These are phyloP conservation scores for Xylaria sp. DNA, from an alignment of 2,329 filamentous ascomycete species.

Conservation along the genomic window DNA sequence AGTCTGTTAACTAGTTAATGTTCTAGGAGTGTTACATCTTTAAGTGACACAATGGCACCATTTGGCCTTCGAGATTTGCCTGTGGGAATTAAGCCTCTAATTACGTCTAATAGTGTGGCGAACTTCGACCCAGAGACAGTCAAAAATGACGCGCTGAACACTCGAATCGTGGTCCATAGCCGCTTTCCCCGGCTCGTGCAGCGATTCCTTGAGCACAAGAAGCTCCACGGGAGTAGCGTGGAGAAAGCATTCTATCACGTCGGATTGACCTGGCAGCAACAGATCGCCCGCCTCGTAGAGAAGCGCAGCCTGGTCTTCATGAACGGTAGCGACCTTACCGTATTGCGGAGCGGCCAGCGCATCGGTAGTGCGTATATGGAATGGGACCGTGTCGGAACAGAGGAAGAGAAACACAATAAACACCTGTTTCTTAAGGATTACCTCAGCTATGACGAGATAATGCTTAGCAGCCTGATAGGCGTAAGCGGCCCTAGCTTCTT, in stretches of 20 bases:
- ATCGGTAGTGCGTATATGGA: slow-evolving; percentile 26
- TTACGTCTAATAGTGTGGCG: slow-evolving; percentile 44
- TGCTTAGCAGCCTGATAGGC: slow-evolving; percentile 49
- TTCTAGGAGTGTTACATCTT: too few relatives aligned
- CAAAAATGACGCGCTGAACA: slow-evolving; percentile 41
- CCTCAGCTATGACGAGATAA: slow-evolving; percentile 52
- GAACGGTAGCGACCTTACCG: slow-evolving; percentile 40
- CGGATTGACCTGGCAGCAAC: slow-evolving; percentile 43
- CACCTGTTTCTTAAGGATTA: slow-evolving; percentile 43
- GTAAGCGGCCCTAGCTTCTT: slow-evolving; percentile 50
- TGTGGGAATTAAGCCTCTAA: slow-evolving; percentile 28
- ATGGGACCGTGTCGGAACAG: slow-evolving; percentile 48
- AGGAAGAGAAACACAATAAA: slow-evolving; percentile 35
- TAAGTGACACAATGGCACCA: neutral
- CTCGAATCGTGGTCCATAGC: slow-evolving; percentile 46
- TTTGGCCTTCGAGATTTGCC: slow-evolving; percentile 39
- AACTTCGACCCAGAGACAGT: slow-evolving; percentile 41
- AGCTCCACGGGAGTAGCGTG: slow-evolving; percentile 38
- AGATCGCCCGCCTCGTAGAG: slow-evolving; percentile 44
- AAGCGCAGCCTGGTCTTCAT: slow-evolving; percentile 47
- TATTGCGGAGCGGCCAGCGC: slow-evolving; percentile 37
- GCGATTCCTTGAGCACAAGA: slow-evolving; percentile 47
- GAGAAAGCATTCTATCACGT: slow-evolving; percentile 46
- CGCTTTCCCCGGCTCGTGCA: slow-evolving; percentile 45
- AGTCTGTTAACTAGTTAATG: too few relatives aligned